phyloP scores from a whole-genome alignment of 345 rosid genomes.

The Hibiscus trionum region DNA sequence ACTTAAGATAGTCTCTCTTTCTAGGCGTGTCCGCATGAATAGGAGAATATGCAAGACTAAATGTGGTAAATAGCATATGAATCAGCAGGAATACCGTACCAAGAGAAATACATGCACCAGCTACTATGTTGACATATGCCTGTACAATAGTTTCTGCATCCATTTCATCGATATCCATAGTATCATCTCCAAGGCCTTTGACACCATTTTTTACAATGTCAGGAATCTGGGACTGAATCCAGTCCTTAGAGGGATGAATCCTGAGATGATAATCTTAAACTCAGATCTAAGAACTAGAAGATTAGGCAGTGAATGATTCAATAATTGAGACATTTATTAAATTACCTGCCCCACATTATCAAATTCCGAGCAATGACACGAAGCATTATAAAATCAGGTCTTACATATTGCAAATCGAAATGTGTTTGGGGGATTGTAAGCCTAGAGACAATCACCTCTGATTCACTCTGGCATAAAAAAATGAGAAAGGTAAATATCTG shows the following conservation, averaged over 20 bases:
- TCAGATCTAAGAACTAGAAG: slow-evolving; percentile 14
- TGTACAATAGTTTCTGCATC: slow-evolving; percentile 78
- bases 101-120: slow-evolving; percentile 92
- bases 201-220: slow-evolving; percentile 62
- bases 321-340: not conserved
- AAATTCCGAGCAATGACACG: slow-evolving; percentile 93
- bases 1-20: not conserved
- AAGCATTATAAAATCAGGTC: slow-evolving; percentile 98
- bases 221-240: slow-evolving; percentile 91
- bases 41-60: slow-evolving; percentile 1
- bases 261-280: slow-evolving; percentile 32
- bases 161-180: slow-evolving; percentile 56
- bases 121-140: slow-evolving; percentile 80
- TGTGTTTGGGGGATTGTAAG: slow-evolving; percentile 76
- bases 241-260: slow-evolving; percentile 71
- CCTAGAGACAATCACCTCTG: slow-evolving; percentile 64
- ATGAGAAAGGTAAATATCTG: slow-evolving; percentile 11
- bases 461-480: slow-evolving; percentile 63
- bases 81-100: slow-evolving; percentile 39
- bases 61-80: not conserved
- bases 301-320: not conserved
- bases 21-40: not conserved
- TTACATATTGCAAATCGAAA: slow-evolving; percentile 77
- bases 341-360: slow-evolving; percentile 94
- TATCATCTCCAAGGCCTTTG: slow-evolving; percentile 52